Evolutionary conservation across 345 rosid genomes (phyloP).

Genomic region (Stellera chamaejasme): DNA sequence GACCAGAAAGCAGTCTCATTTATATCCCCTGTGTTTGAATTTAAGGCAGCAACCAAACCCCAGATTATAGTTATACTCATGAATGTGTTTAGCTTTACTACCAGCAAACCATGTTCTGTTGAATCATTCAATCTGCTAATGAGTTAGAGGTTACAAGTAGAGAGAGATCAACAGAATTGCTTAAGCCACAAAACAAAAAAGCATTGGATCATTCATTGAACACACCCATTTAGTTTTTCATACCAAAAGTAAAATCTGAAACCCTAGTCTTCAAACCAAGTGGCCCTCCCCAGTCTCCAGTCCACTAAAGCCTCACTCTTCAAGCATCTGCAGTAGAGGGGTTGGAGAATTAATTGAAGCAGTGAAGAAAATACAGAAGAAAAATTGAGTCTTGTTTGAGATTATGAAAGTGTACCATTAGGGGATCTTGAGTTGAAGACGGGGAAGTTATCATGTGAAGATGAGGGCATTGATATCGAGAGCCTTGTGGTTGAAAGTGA

Average conservation of each 20-base stretch:
- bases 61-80: slow-evolving; percentile 6
- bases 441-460: slow-evolving; percentile 46
- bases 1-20: not conserved
- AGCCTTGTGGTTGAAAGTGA: slow-evolving; percentile 42
- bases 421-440: slow-evolving; percentile 37
- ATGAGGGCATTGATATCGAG: slow-evolving; percentile 62
- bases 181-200: not conserved
- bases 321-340: slow-evolving; percentile 13
- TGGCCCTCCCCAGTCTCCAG: slow-evolving; percentile 2
- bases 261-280: not conserved
- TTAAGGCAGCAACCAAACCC: slow-evolving; percentile 13
- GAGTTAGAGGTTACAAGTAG: slow-evolving; percentile 6
- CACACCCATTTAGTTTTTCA: not conserved
- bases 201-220: slow-evolving; percentile 22
- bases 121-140: slow-evolving; percentile 13
- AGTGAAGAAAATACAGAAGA: not conserved
- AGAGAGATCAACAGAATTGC: slow-evolving; percentile 4
- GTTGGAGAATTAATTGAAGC: not conserved
- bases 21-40: not conserved
- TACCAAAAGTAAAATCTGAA: not conserved
- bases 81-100: not conserved
- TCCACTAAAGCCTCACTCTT: slow-evolving; percentile 9
- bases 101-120: slow-evolving; percentile 8
- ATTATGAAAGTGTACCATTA: slow-evolving; percentile 15
- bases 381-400: not conserved